Base-by-base conservation (phyloP, 306 rosid species). In the Trifolium repens region DNA sequence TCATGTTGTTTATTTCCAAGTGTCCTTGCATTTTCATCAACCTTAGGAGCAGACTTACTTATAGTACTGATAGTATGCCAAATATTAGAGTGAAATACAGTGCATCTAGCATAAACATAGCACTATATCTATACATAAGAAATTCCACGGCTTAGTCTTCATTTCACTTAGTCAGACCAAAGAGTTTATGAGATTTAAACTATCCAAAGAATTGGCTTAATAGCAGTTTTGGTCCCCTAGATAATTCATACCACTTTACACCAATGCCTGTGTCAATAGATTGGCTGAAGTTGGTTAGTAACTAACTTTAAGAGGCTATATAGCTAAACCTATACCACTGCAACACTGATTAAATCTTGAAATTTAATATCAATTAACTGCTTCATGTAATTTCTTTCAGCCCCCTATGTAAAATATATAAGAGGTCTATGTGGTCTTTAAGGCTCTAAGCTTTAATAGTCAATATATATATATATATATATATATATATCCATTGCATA, bases 381-480 rank as follows among this genome's bases (percentile, higher is more conserved):
- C 55, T 54, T 24, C 9, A 54, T 44, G 43, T 9, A 76, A 55
- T 37, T 71, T 39, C 49, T 54, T 76, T 35, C 57, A 43, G 42
- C 53, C 84, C 74, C 66, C 80, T 35, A 35, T 61, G 83, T 46
- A 39, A 58, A 62, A 78, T 22, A 26, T 30, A 32, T 42, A 32
- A 49, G 57, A 74, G 49, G 24, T 57, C 74, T n/a, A 61, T 24
- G 66, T 9, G 7, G 65, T 61, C 67, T 67, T 53, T 49, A 80
- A 67, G 67, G 46, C 43, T 69, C 63, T 47, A 58, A 30, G 71
- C 19, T 57, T 63, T 37, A 46, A 39, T 55, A 27, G 32, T 62
- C 35, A 27, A 74, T 68, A 10, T 62, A 13, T 39, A 39, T 7
- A 74, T 68, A 13, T 35, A 35, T 6, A 30, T 30, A 53, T n/a